Percentiles rank a stretch among this genome's conserved stretches.
phyloP scores from a whole-genome alignment of 441 rosid genomes.

The Viola pubescens region DNA sequence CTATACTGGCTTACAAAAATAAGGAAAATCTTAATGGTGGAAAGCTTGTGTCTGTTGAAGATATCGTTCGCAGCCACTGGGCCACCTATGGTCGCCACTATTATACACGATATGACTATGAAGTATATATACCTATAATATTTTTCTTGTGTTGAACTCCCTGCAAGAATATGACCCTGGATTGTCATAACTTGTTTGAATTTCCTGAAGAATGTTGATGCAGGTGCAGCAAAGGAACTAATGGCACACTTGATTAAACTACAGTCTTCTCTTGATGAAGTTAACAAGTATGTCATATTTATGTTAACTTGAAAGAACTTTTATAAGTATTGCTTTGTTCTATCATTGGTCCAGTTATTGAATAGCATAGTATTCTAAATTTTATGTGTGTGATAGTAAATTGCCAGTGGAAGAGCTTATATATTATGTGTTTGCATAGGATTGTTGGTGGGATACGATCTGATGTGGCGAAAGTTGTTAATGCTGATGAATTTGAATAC shows the following conservation, averaged over 20 bases:
- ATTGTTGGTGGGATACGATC: conserved; percentile 54
- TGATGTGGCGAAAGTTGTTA: conserved; percentile 61
- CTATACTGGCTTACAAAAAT: conserved; percentile 81
- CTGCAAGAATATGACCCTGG: not conserved
- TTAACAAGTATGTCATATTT: conserved; percentile 50
- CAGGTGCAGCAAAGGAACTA: conserved; percentile 78
- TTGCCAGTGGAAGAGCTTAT: not conserved
- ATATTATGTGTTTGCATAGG: conserved; percentile 29
- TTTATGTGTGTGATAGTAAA: no score
- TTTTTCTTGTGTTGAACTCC: conserved; percentile 1
- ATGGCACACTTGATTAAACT: conserved; percentile 77
- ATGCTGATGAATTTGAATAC: conserved; percentile 93
- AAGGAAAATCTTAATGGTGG: conserved; percentile 57
- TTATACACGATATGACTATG: conserved; percentile 94
- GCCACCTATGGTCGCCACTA: conserved; percentile 88
- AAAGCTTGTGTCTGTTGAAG: conserved; percentile 84
- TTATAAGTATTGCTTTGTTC: no score
- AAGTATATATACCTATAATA: conserved; percentile 35
- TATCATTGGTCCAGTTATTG: no score
- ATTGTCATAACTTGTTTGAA: conserved; percentile 19
- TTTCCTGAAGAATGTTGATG: conserved; percentile 75
- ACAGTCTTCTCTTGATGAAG: conserved; percentile 71
- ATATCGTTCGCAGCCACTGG: conserved; percentile 90
- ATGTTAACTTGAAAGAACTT: not conserved
- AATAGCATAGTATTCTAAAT: no score